Base-by-base conservation (phyloP, 73 alveolate genomes). In the Paramecium octaurelia region DNA sequence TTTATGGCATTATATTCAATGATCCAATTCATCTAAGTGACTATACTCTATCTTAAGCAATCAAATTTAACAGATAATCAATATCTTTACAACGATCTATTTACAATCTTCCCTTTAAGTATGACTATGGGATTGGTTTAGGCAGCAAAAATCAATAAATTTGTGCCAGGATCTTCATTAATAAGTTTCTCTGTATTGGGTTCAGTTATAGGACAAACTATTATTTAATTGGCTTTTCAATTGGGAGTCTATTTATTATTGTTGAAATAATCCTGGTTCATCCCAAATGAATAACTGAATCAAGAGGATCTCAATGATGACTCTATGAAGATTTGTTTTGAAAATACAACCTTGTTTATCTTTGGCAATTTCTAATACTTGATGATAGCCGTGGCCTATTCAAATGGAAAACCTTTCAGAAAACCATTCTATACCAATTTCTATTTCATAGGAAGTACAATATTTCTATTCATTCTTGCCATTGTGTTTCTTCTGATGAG, bases 331-430 rank as follows among this genome's bases (percentile, higher is more conserved):
- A 58, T 80, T 23, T 80, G 91, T 24, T 80, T 80, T 80, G 91
- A 80, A 46, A 80, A 80, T 48, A 80, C 91, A 24, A 70, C 96
- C 1, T 89, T 96, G 88, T 97, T 97, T 95, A 83, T 96, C 14
- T 92, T 97, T 42, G 92, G 99, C 18, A 95, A 94, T 69, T 92
- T 96, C 40, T 97, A 98, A 94, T 97, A 97, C 85, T 88, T 98
- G 60, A 91, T 88, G 11, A 88, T 93, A 9, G 96, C 98, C 38
- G 48, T 98, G 70, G 97, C 98, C 6, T 98, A 95, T 93, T 93
- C 98, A 42, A 96, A 96, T 88, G 95, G 98, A 31, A 97, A 96
- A 92, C 99, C 99, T 44, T 98, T 97, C 89, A 96, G 99, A 77
- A 89, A 98, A 94, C 97, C 99, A 16, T 94, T 97, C 59, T 97